Conservation (phyloP, 2,329 filamentous ascomycete genomes). For the Didymella sp. region DNA sequence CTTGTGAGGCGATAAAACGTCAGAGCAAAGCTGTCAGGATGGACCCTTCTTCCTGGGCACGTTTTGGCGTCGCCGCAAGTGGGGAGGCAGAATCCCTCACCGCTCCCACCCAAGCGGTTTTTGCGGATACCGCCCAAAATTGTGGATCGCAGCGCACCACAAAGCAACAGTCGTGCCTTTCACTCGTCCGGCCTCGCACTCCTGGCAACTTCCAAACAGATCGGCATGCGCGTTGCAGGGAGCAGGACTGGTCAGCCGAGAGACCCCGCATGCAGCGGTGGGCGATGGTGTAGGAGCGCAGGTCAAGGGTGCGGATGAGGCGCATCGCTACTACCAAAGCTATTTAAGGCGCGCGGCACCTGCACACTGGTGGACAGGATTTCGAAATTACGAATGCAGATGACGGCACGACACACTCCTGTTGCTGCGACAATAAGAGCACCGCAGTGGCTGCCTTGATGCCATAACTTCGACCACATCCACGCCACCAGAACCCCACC, state of each 20-base stretch:
- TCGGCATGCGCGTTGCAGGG: conserved; percentile 1
- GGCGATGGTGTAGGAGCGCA: background rate
- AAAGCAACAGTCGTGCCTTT: background rate
- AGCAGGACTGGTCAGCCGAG: background rate
- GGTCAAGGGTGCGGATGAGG: conserved; percentile 1
- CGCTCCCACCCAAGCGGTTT: background rate
- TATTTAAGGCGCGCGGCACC: conserved; percentile 10
- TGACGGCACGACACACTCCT: background rate
- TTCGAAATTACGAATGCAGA: conserved; percentile 9
- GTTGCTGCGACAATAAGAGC: conserved; percentile 3
- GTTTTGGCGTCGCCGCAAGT: background rate
- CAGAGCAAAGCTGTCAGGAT: background rate
- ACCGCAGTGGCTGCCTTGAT: conserved; percentile 3
- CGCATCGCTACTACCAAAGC: conserved; percentile 1
- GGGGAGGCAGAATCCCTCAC: background rate
- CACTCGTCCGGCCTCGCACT: background rate
- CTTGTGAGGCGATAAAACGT: background rate
- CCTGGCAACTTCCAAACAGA: conserved; percentile 2
- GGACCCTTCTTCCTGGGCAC: background rate
- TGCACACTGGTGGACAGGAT: conserved; percentile 3
- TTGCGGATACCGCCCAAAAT: background rate
- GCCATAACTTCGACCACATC: background rate
- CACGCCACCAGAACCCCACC: background rate
- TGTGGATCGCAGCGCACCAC: background rate
- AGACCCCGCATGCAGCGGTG: background rate